Evolutionary conservation across 1,284 basidiomycete species (phyloP), one percentile per base, ranked within the genome.

Genomic region (Porodaedalea pini): DNA sequence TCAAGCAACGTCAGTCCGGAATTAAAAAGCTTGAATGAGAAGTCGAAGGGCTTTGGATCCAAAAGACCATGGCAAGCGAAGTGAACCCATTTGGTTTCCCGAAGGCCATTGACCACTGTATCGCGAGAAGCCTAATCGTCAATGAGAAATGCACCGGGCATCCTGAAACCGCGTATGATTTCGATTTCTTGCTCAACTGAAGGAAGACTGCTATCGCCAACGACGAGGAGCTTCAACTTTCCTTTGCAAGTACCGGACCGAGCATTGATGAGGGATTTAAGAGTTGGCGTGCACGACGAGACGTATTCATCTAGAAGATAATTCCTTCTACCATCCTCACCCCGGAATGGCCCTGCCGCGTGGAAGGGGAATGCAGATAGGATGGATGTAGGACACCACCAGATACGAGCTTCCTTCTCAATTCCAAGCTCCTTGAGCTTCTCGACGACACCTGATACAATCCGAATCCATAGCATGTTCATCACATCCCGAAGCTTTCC

Each of bases 311-410:
- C 34, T n/a, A 36, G n/a, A 2, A 36, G 34, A 36, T 36, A 36
- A 8, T 36, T 36, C 3, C 2, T 36, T 3, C n/a, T 36, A 2
- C 34, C 34, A 36, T n/a, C n/a, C n/a, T n/a, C n/a, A n/a, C n/a
- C n/a, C n/a, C n/a, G n/a, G n/a, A n/a, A n/a, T n/a, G n/a, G n/a
- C n/a, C n/a, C n/a, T n/a, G n/a, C n/a, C n/a, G n/a, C n/a, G n/a
- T n/a, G n/a, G n/a, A n/a, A n/a, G n/a, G n/a, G n/a, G n/a, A n/a
- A n/a, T n/a, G 64, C 62, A n/a, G 69, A 62, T 25, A 77, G 62
- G 4, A 51, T 43, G 0, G 68, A 68, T 0, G 71, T 73, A 2
- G 73, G 74, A 54, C 74, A 78, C 76, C 77, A 78, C 74, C 76
- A 78, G 15, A 78, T 64, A 8, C 71, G 69, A 1, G 71, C 68